Percentiles rank a stretch among this genome's conserved stretches.
Conservation (phyloP, 352 stramenopile species). For the Peronosclerospora sorghi region DNA sequence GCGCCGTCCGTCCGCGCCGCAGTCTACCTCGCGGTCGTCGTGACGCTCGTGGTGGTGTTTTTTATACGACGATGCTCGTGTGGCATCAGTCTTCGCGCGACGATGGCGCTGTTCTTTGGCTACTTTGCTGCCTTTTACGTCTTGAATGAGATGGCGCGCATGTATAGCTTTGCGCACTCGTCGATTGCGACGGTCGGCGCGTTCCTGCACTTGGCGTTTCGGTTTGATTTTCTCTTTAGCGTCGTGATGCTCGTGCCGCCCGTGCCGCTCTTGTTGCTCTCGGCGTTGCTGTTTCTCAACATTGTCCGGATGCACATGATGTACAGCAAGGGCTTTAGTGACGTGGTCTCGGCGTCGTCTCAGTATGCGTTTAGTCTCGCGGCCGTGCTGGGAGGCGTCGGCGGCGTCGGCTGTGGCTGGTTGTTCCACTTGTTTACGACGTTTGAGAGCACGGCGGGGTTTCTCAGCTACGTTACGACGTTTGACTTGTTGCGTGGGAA, state of each 20-base stretch:
- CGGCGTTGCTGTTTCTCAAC: conserved; percentile 75
- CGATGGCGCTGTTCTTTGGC: conserved; percentile 67
- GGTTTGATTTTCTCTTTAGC: conserved; percentile 83
- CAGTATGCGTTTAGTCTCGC: conserved; percentile 82
- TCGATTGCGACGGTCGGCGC: conserved; percentile 50
- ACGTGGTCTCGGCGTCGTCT: no score
- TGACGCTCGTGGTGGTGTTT: conserved; percentile 25
- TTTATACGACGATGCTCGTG: no score
- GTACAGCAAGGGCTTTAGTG: no score
- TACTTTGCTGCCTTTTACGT: conserved; percentile 68
- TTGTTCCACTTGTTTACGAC: conserved; percentile 74
- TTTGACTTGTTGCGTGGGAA: conserved; percentile 56
- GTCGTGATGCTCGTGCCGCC: no score
- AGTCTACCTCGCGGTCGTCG: conserved; percentile 35
- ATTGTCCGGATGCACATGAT: conserved; percentile 85
- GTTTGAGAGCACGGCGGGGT: no score
- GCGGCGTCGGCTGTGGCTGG: conserved; percentile 62
- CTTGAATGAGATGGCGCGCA: conserved; percentile 77
- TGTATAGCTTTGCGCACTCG: conserved; percentile 68
- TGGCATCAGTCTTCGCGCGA: conserved; percentile 26
- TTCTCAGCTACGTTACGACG: conserved; percentile 66
- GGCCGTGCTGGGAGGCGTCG: conserved; percentile 63
- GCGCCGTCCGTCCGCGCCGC: conserved; percentile 33
- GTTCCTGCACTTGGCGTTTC: conserved; percentile 75
- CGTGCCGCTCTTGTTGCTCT: conserved; percentile 67